Percentiles rank a stretch among this genome's conserved stretches.
phyloP scores from a whole-genome alignment of 306 rosid species.

The Rubus idaeus region DNA sequence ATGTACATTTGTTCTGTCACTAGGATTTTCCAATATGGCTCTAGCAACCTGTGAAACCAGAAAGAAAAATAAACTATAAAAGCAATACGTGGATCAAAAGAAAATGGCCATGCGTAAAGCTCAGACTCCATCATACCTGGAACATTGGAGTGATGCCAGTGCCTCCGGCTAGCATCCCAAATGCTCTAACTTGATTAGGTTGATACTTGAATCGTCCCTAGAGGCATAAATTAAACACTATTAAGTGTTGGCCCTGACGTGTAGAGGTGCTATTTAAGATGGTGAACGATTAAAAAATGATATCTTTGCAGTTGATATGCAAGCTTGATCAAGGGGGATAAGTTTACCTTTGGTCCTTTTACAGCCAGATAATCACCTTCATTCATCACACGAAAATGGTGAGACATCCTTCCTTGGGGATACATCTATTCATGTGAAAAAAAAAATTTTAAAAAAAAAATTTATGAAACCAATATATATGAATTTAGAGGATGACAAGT shows the following conservation, averaged over 20 bases:
- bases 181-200: conserved; percentile 57
- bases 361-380: conserved; percentile 68
- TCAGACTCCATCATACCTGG: conserved; percentile 47
- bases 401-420: conserved; percentile 81
- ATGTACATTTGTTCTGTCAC: conserved; percentile 55
- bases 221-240: neutral
- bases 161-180: conserved; percentile 88
- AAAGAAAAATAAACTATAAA: neutral
- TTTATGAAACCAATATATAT: neutral
- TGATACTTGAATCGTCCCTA: conserved; percentile 75
- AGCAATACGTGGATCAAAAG: neutral
- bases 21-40: conserved; percentile 70
- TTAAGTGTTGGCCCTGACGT: neutral
- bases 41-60: conserved; percentile 42
- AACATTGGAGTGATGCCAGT: conserved; percentile 90
- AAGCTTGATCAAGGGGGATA: neutral
- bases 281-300: neutral
- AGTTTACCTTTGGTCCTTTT: conserved; percentile 68
- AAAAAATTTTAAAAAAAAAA: neutral
- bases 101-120: neutral
- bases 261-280: no score
- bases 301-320: neutral
- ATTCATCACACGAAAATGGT: conserved; percentile 65
- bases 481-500: neutral
- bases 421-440: conserved; percentile 49